Conservation (phyloP, 148 eudicot genomes). For the Chenopodium album region DNA sequence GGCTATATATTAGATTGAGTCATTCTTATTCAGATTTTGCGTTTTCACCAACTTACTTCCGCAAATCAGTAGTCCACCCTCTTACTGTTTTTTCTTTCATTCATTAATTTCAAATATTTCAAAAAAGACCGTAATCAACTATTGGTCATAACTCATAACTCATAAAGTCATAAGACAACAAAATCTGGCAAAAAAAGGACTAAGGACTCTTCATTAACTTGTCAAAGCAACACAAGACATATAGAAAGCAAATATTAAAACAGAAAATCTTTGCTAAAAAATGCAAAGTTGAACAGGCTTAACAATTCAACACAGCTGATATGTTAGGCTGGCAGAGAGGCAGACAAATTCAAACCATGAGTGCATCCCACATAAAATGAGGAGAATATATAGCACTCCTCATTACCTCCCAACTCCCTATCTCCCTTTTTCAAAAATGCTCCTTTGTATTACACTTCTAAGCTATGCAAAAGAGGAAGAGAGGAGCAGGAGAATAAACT, state of each 20-base stretch:
- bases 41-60: neutral
- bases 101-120: neutral
- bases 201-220: neutral
- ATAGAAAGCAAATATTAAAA: neutral
- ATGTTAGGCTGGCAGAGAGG: conserved; percentile 10
- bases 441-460: too few species aligned
- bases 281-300: neutral
- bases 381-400: neutral
- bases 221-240: neutral
- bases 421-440: neutral
- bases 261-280: neutral
- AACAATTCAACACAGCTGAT: neutral
- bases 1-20: neutral
- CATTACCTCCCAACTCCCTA: neutral
- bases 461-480: too few species aligned
- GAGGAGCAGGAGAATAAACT: too few species aligned
- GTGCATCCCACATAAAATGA: neutral
- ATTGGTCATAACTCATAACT: neutral
- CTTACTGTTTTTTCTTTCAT: neutral
- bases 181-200: neutral
- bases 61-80: neutral
- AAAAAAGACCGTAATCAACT: neutral
- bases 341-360: conserved; percentile 13
- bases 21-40: neutral
- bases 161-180: neutral